Evolutionary conservation across 495 filamentous ascomycete species (phyloP).

Genomic region (Penicillium waksmanii): DNA sequence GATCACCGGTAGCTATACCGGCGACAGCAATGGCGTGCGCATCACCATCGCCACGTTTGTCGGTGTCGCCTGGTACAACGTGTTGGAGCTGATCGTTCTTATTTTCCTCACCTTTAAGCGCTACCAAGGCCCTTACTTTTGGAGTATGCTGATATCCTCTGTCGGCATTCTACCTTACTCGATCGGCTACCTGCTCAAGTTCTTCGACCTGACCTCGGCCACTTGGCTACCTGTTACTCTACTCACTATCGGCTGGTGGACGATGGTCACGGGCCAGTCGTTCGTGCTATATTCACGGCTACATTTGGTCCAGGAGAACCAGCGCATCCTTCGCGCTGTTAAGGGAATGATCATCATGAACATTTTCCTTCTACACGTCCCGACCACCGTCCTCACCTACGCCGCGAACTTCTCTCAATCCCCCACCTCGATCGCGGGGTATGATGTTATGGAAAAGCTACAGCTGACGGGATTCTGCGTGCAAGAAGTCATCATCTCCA

Average conservation of each 20-base stretch:
- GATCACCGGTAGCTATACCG: constrained; percentile 35
- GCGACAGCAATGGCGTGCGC: constrained; percentile 28
- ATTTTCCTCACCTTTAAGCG: constrained; percentile 49
- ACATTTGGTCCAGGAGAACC: constrained; percentile 39
- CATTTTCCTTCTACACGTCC: constrained; percentile 40
- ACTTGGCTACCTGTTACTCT: constrained; percentile 36
- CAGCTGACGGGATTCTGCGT: constrained; percentile 36
- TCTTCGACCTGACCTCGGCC: constrained; percentile 34
- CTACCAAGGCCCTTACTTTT: constrained; percentile 46
- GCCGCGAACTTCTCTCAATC: constrained; percentile 30
- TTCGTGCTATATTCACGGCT: constrained; percentile 46
- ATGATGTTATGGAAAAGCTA: constrained; percentile 36
- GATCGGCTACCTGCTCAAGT: constrained; percentile 43
- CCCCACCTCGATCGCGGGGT: constrained; percentile 21
- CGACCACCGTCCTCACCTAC: constrained; percentile 37
- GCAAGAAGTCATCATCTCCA: constrained; percentile 35
- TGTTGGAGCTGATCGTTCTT: constrained; percentile 43
- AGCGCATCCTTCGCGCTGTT: constrained; percentile 29
- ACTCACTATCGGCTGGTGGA: constrained; percentile 42
- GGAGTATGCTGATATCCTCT: constrained; percentile 43
- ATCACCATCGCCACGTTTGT: constrained; percentile 46
- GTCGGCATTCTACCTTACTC: constrained; percentile 39
- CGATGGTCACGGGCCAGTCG: constrained; percentile 47
- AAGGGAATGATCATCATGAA: constrained; percentile 42
- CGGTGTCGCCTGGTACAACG: constrained; percentile 42